phyloP scores from a whole-genome alignment of 2,329 filamentous ascomycete genomes.

The Sarocladiaceae sp. region DNA sequence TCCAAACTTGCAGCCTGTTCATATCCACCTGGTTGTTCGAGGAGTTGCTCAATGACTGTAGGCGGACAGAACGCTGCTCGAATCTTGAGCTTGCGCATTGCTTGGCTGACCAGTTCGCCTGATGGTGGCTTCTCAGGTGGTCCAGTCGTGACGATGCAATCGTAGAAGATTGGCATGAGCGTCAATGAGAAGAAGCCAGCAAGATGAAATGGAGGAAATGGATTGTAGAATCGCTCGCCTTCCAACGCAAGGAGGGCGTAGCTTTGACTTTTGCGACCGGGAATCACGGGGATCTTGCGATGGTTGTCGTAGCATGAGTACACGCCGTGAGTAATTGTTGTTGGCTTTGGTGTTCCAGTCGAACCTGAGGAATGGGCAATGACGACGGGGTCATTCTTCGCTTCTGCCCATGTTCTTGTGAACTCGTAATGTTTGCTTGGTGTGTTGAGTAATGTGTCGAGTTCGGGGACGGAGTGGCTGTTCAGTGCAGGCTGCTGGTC shows the following conservation, averaged over 20 bases:
- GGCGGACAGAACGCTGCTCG: slow-evolving; percentile 16
- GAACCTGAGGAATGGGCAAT: slow-evolving; percentile 33
- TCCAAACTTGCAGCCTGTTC: slow-evolving; percentile 17
- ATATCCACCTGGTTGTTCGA: slow-evolving; percentile 14
- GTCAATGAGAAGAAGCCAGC: slow-evolving; percentile 15
- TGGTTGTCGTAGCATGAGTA: not conserved
- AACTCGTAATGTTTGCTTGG: slow-evolving; percentile 21
- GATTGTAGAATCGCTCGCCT: slow-evolving; percentile 13
- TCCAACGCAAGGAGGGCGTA: not conserved
- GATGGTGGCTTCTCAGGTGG: slow-evolving; percentile 20
- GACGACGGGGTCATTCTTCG: slow-evolving; percentile 22
- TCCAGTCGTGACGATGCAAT: slow-evolving; percentile 20
- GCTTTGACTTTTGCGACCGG: not conserved
- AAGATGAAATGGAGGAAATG: slow-evolving; percentile 16
- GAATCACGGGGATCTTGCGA: not conserved
- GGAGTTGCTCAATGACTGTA: slow-evolving; percentile 17
- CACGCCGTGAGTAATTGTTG: slow-evolving; percentile 13
- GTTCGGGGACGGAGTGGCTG: not conserved
- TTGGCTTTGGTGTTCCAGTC: slow-evolving; percentile 28
- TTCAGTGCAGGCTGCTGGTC: not conserved
- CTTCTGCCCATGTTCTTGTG: slow-evolving; percentile 25
- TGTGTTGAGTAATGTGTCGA: not conserved
- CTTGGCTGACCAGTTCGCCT: slow-evolving; percentile 11
- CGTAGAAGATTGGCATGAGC: slow-evolving; percentile 17
- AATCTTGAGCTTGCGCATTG: slow-evolving; percentile 16